phyloP scores from a whole-genome alignment of 352 stramenopile species.

The Pythium guiyangense region DNA sequence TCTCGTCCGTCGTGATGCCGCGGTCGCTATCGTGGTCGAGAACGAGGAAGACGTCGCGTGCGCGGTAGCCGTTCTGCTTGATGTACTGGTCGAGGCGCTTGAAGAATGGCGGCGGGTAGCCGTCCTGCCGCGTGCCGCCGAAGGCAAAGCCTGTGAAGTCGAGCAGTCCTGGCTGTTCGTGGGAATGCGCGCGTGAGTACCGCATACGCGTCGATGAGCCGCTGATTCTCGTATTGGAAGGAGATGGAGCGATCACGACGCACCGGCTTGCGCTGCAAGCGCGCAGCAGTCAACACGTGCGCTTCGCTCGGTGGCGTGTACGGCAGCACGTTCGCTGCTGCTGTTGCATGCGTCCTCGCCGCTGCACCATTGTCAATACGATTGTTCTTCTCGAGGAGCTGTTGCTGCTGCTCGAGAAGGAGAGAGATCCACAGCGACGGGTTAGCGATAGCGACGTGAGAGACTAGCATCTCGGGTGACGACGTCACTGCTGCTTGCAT shows the following conservation, averaged over 20 bases:
- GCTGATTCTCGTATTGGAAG: neutral
- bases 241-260: neutral
- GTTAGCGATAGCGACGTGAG: neutral
- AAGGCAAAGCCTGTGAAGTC: slow-evolving; percentile 10
- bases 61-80: slow-evolving; percentile 39
- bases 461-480: neutral
- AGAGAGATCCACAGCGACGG: neutral
- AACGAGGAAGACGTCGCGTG: slow-evolving; percentile 37
- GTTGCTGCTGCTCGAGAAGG: neutral
- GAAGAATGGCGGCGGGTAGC: slow-evolving; percentile 44
- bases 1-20: slow-evolving; percentile 34
- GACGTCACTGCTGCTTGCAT: neutral
- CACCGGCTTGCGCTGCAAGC: slow-evolving; percentile 11
- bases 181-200: neutral
- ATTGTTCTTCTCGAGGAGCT: neutral
- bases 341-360: neutral
- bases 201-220: neutral
- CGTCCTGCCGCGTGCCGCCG: slow-evolving; percentile 19
- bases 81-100: slow-evolving; percentile 50
- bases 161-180: slow-evolving; percentile 9
- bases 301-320: slow-evolving; percentile 17
- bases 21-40: slow-evolving; percentile 41
- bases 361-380: neutral
- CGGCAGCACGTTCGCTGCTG: neutral
- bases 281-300: slow-evolving; percentile 7